Conservation (phyloP, 352 stramenopile genomes). For the Globisporangium abappressorium region DNA sequence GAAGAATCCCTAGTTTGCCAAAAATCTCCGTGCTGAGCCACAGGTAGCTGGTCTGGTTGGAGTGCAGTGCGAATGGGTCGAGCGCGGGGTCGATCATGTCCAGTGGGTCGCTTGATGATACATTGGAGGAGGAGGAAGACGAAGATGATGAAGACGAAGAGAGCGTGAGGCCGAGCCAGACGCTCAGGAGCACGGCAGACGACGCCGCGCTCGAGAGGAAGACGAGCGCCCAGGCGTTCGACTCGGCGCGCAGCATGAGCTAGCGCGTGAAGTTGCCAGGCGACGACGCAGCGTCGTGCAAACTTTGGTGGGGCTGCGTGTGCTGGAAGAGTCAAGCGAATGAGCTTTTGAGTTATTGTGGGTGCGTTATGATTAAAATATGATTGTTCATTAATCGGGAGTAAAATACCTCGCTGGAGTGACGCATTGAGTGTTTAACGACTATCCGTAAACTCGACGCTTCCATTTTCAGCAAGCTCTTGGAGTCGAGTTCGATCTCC, state of each 20-base stretch:
- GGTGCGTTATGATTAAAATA: too few species aligned
- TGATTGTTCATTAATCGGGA: too few species aligned
- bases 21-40: not conserved
- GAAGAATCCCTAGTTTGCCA: not conserved
- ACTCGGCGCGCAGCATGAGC: conserved; percentile 6
- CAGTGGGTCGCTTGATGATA: not conserved
- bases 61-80: not conserved
- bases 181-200: not conserved
- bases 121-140: not conserved
- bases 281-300: not conserved
- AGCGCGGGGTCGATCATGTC: conserved; percentile 2
- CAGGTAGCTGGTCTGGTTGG: conserved; percentile 4
- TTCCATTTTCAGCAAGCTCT: too few species aligned
- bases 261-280: conserved; percentile 9
- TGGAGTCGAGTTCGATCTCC: not conserved
- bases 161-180: conserved; percentile 4
- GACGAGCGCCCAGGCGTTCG: conserved; percentile 8
- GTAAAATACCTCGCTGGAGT: too few species aligned
- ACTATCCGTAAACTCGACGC: too few species aligned
- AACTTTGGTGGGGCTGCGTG: too few species aligned
- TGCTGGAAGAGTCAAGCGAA: too few species aligned
- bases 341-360: too few species aligned
- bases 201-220: conserved; percentile 2
- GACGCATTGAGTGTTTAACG: too few species aligned
- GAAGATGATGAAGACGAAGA: not conserved